Evolutionary conservation across 331 rosid species (phyloP).

Genomic region (Quercus lobata): DNA sequence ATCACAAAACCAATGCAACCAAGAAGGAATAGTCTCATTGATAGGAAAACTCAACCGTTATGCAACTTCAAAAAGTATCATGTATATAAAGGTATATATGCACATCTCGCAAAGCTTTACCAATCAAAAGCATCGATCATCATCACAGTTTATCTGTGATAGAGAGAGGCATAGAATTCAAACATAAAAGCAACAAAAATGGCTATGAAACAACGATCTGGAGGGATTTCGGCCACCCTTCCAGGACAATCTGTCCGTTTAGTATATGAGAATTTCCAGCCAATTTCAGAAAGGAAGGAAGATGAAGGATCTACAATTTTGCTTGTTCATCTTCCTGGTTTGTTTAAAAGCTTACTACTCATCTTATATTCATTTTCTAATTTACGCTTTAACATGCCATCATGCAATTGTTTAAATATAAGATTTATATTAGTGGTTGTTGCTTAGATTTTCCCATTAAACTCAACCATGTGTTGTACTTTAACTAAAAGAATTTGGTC

Average conservation of each 20-base stretch:
- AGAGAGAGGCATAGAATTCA: background rate
- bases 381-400: no score
- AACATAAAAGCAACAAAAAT: constrained; percentile 1
- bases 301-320: constrained; percentile 16
- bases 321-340: constrained; percentile 39
- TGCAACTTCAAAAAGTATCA: background rate
- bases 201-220: constrained; percentile 25
- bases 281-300: constrained; percentile 27
- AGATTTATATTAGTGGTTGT: no score
- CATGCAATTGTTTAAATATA: background rate
- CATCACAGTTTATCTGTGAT: background rate
- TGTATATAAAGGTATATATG: background rate
- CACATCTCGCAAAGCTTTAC: background rate
- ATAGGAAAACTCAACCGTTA: constrained; percentile 24
- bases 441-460: background rate
- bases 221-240: constrained; percentile 5
- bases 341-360: background rate
- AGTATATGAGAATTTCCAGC: constrained; percentile 25
- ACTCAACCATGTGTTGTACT: no score
- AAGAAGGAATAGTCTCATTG: constrained; percentile 39
- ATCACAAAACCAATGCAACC: constrained; percentile 29
- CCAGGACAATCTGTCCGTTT: constrained; percentile 8
- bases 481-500: no score
- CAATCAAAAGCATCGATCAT: background rate
- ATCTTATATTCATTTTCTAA: background rate